Evolutionary conservation across 495 filamentous ascomycete genomes (phyloP).

Genomic region (Neurospora sp.): DNA sequence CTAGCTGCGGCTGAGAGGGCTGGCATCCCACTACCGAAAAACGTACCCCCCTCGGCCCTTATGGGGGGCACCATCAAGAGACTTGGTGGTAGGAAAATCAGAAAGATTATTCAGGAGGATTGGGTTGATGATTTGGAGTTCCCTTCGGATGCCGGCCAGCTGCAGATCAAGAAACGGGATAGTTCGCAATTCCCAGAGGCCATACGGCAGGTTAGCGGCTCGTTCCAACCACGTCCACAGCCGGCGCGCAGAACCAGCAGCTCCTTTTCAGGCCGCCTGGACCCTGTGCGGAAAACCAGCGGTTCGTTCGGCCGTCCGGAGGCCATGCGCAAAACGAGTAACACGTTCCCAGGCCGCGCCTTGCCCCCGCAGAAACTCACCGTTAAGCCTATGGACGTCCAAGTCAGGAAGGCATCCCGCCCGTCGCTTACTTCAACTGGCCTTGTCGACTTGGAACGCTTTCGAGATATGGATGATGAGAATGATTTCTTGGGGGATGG

Average conservation of each 20-base stretch:
- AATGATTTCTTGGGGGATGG: slow-evolving; percentile 53
- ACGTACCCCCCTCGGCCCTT: slow-evolving; percentile 87
- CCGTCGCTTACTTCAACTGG: slow-evolving; percentile 17
- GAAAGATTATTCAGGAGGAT: slow-evolving; percentile 71
- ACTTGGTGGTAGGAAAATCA: slow-evolving; percentile 70
- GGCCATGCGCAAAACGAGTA: neutral
- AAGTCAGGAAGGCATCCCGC: slow-evolving; percentile 12
- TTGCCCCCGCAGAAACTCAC: neutral
- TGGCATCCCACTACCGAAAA: slow-evolving; percentile 82
- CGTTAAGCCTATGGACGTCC: neutral
- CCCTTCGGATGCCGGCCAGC: slow-evolving; percentile 45
- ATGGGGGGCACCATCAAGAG: slow-evolving; percentile 91
- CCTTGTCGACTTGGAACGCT: slow-evolving; percentile 45
- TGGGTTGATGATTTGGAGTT: slow-evolving; percentile 89
- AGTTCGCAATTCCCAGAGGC: slow-evolving; percentile 55
- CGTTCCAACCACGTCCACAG: slow-evolving; percentile 29
- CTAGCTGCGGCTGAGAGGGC: slow-evolving; percentile 78
- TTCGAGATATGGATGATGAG: slow-evolving; percentile 49
- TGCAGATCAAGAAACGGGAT: slow-evolving; percentile 55
- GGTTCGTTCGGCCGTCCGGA: neutral
- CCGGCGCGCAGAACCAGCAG: slow-evolving; percentile 8
- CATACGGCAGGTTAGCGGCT: slow-evolving; percentile 52
- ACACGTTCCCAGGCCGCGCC: neutral
- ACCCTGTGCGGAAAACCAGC: neutral
- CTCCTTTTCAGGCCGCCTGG: neutral